phyloP scores from a whole-genome alignment of 495 filamentous ascomycete species.

The Penicillium pancosmium region DNA sequence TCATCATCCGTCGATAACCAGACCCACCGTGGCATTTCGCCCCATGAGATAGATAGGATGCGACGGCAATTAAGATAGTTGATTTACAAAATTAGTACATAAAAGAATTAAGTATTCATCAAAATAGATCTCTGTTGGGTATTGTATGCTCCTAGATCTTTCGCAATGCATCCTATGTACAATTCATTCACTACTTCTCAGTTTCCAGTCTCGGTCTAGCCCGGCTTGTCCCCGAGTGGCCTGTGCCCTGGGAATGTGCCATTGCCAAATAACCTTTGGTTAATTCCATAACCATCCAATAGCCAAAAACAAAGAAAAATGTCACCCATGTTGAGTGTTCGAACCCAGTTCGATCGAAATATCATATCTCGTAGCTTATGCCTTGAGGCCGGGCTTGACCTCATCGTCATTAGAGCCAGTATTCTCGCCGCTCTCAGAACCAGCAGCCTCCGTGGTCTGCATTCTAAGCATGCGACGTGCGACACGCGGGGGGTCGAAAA shows the following conservation, averaged over 20 bases:
- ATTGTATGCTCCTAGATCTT: constrained; percentile 8
- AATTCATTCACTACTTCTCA: background rate
- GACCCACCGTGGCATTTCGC: constrained; percentile 3
- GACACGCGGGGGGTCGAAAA: constrained; percentile 34
- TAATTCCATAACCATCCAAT: background rate
- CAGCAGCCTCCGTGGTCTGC: constrained; percentile 6
- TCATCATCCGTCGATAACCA: background rate
- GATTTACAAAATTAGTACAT: background rate
- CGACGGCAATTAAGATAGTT: background rate
- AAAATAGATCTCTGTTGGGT: constrained; percentile 5
- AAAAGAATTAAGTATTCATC: background rate
- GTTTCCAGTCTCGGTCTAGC: constrained; percentile 1
- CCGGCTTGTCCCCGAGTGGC: background rate
- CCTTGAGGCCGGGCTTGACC: constrained; percentile 12
- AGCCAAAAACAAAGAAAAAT: background rate
- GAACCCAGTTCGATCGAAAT: constrained; percentile 4
- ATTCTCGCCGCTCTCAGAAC: constrained; percentile 4
- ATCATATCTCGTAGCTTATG: constrained; percentile 10
- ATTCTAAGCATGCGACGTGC: constrained; percentile 25
- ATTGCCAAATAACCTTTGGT: background rate
- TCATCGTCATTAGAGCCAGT: constrained; percentile 13
- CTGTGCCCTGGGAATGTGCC: constrained; percentile 2
- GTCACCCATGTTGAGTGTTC: constrained; percentile 1
- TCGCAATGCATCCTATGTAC: constrained; percentile 6
- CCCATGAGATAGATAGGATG: constrained; percentile 1